Percentiles rank a stretch among this genome's conserved stretches.
Conservation (phyloP, 176 grass and related monocot species). For the Ensete ventricosum region DNA sequence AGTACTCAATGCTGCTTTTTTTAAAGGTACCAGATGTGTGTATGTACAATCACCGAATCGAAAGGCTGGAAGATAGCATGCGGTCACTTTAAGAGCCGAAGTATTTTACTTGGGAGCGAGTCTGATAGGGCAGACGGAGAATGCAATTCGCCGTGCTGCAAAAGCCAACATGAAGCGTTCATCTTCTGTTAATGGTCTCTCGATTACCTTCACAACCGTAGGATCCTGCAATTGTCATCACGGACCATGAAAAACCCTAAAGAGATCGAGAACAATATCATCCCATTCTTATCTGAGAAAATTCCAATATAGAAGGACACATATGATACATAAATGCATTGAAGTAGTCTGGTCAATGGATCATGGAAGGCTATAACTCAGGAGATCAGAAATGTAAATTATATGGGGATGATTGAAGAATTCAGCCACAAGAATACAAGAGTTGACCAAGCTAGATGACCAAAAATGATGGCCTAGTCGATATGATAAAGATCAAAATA, state of each 20-base stretch:
- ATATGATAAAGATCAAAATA: too few relatives aligned
- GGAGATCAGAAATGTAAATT: too few relatives aligned
- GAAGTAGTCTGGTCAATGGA: too few relatives aligned
- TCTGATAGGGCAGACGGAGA: constrained; percentile 72
- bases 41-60: background rate
- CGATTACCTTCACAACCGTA: constrained; percentile 69
- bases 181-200: constrained; percentile 68
- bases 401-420: too few relatives aligned
- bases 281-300: background rate
- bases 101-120: constrained; percentile 46
- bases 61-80: background rate
- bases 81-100: background rate
- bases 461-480: too few relatives aligned
- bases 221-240: constrained; percentile 44
- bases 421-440: too few relatives aligned
- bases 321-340: too few relatives aligned
- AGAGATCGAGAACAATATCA: background rate
- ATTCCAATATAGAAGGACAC: background rate
- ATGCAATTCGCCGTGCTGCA: constrained; percentile 74
- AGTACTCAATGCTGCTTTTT: too few relatives aligned
- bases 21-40: background rate
- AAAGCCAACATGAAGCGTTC: constrained; percentile 78
- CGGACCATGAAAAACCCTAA: background rate
- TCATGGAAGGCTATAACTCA: too few relatives aligned
- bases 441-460: too few relatives aligned